These are phyloP conservation scores for Fusarium devonianum DNA, from an alignment of 2,329 filamentous ascomycete species.

Conservation along the genomic window DNA sequence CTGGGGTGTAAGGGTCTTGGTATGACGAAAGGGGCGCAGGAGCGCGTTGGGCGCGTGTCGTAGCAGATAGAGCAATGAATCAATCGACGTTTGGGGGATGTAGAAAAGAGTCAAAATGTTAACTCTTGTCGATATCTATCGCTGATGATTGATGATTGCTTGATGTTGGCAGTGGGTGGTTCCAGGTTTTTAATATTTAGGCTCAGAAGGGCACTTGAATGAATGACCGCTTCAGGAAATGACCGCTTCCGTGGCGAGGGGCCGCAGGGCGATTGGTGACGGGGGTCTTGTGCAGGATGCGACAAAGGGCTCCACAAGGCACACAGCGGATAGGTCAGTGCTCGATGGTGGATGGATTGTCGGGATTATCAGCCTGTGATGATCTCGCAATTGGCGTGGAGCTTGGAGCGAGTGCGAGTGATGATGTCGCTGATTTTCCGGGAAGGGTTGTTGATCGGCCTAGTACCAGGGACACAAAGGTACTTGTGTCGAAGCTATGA, in stretches of 20 bases:
- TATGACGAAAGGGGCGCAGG: slow-evolving; percentile 1
- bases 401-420: not conserved
- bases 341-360: not conserved
- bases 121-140: too few relatives aligned
- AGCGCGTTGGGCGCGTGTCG: not conserved
- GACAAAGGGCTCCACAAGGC: not conserved
- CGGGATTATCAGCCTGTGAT: too few relatives aligned
- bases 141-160: slow-evolving; percentile 5
- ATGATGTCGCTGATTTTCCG: not conserved
- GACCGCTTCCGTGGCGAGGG: too few relatives aligned
- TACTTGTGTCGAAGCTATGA: not conserved
- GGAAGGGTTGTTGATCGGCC: not conserved
- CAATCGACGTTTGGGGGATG: too few relatives aligned
- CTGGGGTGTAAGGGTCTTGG: slow-evolving; percentile 4
- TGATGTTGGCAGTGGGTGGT: slow-evolving; percentile 16
- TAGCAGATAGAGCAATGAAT: slow-evolving; percentile 4
- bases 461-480: not conserved
- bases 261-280: not conserved
- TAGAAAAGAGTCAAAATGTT: too few relatives aligned
- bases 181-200: slow-evolving; percentile 21
- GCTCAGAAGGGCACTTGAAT: too few relatives aligned
- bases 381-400: not conserved
- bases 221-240: not conserved
- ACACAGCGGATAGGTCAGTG: not conserved
- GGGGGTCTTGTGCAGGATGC: not conserved